A percentile compares a stretch with the other conserved stretches of the same genome.
These are phyloP conservation scores for Cladophialophora exuberans DNA, from an alignment of 2,329 filamentous ascomycete genomes.

Conservation along the genomic window DNA sequence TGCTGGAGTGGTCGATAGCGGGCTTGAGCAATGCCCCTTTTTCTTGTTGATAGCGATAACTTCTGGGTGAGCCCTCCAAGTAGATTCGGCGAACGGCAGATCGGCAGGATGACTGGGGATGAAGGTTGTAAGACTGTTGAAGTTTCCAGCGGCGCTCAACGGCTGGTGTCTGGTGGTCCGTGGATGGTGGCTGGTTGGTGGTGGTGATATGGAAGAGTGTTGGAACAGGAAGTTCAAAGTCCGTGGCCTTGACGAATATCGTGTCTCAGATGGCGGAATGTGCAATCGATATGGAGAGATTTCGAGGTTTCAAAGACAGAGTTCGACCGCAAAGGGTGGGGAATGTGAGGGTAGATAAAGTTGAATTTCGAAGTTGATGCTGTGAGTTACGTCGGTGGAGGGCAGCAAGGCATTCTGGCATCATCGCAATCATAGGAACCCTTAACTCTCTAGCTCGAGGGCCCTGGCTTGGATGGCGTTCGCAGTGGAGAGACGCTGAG, in stretches of 20 bases:
- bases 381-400: slow-evolving; percentile 28
- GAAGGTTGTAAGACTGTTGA: slow-evolving; percentile 12
- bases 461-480: slow-evolving; percentile 18
- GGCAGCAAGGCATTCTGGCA: slow-evolving; percentile 13
- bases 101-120: slow-evolving; percentile 25
- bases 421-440: slow-evolving; percentile 21
- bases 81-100: slow-evolving; percentile 32
- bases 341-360: slow-evolving; percentile 30
- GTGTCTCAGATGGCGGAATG: slow-evolving; percentile 21
- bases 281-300: slow-evolving; percentile 11
- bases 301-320: slow-evolving; percentile 19
- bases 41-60: slow-evolving; percentile 26
- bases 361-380: slow-evolving; percentile 17
- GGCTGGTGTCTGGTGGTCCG: slow-evolving; percentile 7
- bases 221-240: background rate
- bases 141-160: slow-evolving; percentile 5
- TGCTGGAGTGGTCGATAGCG: slow-evolving; percentile 28
- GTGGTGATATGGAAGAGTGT: background rate
- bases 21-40: slow-evolving; percentile 30
- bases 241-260: background rate
- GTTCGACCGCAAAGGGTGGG: slow-evolving; percentile 19
- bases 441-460: slow-evolving; percentile 18
- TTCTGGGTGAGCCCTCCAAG: slow-evolving; percentile 25
- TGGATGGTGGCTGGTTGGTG: background rate
- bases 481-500: slow-evolving; percentile 17